These are phyloP conservation scores for Chamaenerion angustifolium DNA, from an alignment of 345 rosid genomes.

Conservation along the genomic window DNA sequence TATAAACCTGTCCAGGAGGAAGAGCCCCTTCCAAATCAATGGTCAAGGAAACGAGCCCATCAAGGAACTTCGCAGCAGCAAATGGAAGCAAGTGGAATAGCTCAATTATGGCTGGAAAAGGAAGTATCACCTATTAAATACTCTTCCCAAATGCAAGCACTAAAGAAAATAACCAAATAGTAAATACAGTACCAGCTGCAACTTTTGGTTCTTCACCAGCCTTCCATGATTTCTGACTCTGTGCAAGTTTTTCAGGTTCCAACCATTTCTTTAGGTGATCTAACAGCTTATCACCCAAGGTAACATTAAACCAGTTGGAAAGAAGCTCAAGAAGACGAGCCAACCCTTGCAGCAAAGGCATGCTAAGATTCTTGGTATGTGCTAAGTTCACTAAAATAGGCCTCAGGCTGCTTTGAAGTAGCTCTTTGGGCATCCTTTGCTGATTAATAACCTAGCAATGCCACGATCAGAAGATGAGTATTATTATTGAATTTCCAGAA, in stretches of 20 bases:
- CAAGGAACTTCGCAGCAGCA: constrained; percentile 93
- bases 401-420: constrained; percentile 96
- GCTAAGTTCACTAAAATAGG: constrained; percentile 95
- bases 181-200: constrained; percentile 62
- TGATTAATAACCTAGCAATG: constrained; percentile 70
- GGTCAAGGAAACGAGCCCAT: constrained; percentile 85
- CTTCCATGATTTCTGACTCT: constrained; percentile 89
- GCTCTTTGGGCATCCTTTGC: constrained; percentile 98
- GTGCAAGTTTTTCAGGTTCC: constrained; percentile 96
- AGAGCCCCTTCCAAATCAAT: constrained; percentile 94
- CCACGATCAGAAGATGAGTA: no score
- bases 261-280: constrained; percentile 99
- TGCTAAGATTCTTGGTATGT: constrained; percentile 93
- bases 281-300: constrained; percentile 91
- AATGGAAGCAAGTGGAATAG: constrained; percentile 95
- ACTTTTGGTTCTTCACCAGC: constrained; percentile 99
- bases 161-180: background rate
- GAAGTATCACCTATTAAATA: constrained; percentile 1
- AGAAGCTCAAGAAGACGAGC: constrained; percentile 96
- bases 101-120: constrained; percentile 88
- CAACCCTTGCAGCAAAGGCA: constrained; percentile 96
- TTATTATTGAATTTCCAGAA: no score
- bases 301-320: constrained; percentile 95
- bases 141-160: background rate
- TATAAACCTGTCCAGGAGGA: constrained; percentile 72